Base-by-base conservation (phyloP, 176 grass and related monocot species). In the Paspalum notatum region DNA sequence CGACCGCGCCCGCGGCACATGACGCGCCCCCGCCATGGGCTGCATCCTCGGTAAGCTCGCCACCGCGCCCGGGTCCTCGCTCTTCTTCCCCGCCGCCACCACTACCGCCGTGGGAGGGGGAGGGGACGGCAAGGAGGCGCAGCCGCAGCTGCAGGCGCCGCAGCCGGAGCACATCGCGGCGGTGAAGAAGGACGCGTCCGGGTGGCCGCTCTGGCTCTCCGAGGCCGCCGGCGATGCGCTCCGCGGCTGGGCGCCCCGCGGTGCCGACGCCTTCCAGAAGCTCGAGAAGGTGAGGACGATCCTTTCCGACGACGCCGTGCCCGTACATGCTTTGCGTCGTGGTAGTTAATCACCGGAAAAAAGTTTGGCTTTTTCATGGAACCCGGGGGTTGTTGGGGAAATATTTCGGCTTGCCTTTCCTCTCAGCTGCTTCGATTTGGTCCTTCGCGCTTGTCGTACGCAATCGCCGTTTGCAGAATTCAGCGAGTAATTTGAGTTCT, bases 131-230 rank as follows among this genome's bases (percentile, higher is more conserved):
- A 7, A 59, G 11, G 77, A 86, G 62, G 76, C 76, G 32, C 32
- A 32, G 32, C 3, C 32, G 44, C 90, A 86, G 66, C 88, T 90
- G 45, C 71, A 68, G 22, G 76, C 79, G 17, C 82, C 89, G 72
- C 55, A 73, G 18, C 90, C 58, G 43, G 84, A 86, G 66, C 66
- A 80, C 82, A 78, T 90, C 82, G 59, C 86, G 65, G 57, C 60
- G 0, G 68, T 79, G 48, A 79, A 81, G 77, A 89, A 89, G 53
- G 95, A 92, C 69, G 44, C 59, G 39, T 52, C 79, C 75, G 93
- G 90, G 62, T 99, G 97, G 97, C 97, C 97, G 27, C 72, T 87
- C 67, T 99, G 97, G 97, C 89, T 99, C 66, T 84, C 93, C 59
- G 22, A 76, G 18, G 89, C 80, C 38, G 97, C 93, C 62, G 93